Conservation (phyloP, 2,329 filamentous ascomycete species). For the Xylariaceae sp. region DNA sequence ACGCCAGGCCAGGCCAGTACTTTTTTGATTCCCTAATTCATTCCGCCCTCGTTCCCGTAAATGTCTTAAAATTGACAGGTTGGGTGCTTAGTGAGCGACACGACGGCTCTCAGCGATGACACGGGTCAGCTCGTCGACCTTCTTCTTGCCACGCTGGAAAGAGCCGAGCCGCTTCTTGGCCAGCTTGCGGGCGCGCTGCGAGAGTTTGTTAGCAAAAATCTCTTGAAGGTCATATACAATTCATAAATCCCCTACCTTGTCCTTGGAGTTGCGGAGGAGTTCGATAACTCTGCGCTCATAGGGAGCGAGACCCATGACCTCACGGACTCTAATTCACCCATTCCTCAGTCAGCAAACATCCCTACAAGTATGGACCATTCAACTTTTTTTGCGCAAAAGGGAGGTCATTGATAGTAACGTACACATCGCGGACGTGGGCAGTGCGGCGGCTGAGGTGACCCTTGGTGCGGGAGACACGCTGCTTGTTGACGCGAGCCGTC, state of each 20-base stretch:
- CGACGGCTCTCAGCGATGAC: slow-evolving; percentile 94
- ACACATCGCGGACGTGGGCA: slow-evolving; percentile 87
- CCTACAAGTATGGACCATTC: no score
- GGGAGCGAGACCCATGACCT: slow-evolving; percentile 90
- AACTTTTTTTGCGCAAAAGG: no score
- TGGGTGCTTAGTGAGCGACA: slow-evolving; percentile 49
- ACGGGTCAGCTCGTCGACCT: slow-evolving; percentile 91
- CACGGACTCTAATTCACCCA: slow-evolving; percentile 61
- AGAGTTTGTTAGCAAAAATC: not conserved
- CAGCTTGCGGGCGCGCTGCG: slow-evolving; percentile 80
- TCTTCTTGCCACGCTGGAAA: slow-evolving; percentile 97
- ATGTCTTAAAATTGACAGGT: slow-evolving; percentile 9
- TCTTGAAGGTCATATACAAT: no score
- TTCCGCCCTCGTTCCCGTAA: slow-evolving; percentile 6
- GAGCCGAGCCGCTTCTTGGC: slow-evolving; percentile 99
- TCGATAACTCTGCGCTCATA: slow-evolving; percentile 99
- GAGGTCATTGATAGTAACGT: slow-evolving; percentile 4
- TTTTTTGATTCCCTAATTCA: slow-evolving; percentile 18
- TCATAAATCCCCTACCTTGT: slow-evolving; percentile 54
- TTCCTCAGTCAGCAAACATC: slow-evolving; percentile 5
- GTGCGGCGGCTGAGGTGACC: slow-evolving; percentile 96
- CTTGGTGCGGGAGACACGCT: slow-evolving; percentile 79
- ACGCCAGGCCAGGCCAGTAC: slow-evolving; percentile 23
- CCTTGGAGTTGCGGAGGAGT: slow-evolving; percentile 97
- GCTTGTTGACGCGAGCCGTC: slow-evolving; percentile 71